Evolutionary conservation across 306 rosid species (phyloP), one percentile per base, ranked within the genome.

Genomic region (Glycine latifolia): DNA sequence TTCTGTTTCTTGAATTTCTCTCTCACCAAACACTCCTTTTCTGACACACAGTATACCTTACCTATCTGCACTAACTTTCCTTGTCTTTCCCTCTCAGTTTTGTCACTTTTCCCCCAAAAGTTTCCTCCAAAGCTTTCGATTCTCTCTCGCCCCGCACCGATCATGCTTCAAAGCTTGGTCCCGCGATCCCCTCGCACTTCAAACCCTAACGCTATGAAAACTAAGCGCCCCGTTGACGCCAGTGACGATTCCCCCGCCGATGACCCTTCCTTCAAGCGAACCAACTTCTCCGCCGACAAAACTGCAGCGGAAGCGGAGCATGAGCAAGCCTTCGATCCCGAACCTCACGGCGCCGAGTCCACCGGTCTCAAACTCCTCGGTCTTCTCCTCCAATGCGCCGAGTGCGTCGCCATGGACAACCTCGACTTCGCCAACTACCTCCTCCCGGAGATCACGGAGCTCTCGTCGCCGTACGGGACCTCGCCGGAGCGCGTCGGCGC

Each of bases 401-500:
- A 95, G 93, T 87, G 90, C 82, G 91, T 95, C 1, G 96, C 99
- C 53, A 85, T 87, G 90, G 94, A 95, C 10, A 88, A 88, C 10
- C 92, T 95, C 33, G 86, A 90, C 59, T 87, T 89, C 37, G 98
- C 99, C 26, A 84, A 81, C 84, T 93, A 91, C 79, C 91, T 95
- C 6, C 66, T 95, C 0, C 99, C 99, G 56, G 99, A 95, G 79
- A 91, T 95, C 61, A 87, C 91, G 0, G 97, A 91, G 78, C 98
- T 93, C 0, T 95, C 99, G 0, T 87, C 99, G 0, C 99, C 99
- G 35, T 95, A 89, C 67, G 99, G 99, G 0, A 79, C 91, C 0
- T 95, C 99, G 3, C 97, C 99, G 35, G 97, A 95, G 84, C 89
- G 99, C 33, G 92, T 95, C 0, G 98, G 98, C 11, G 98, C 99